Evolutionary conservation across 495 filamentous ascomycete genomes (phyloP), one percentile per base, ranked within the genome.

Genomic region (Neurospora hispaniola): DNA sequence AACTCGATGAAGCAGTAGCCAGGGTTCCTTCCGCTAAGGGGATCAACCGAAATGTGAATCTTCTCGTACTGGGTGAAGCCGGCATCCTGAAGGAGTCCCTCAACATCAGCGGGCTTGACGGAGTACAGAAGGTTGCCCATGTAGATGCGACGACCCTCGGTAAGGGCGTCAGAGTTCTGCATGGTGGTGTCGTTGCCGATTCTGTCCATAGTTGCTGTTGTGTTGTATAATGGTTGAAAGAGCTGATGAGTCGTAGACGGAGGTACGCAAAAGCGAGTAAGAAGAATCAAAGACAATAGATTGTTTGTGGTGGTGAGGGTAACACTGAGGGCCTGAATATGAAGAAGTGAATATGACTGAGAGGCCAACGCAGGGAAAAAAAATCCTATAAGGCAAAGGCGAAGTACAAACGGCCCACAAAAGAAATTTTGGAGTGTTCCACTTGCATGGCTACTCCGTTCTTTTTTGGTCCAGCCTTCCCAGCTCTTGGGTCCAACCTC

Each of bases 1-100:
- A 92, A 85, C 75, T 92, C 89, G 70, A 91, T 86, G 71, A 92
- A 92, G 80, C 90, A 92, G 80, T 91, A 92, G 7, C 89, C 90
- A 4, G 89, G 89, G 78, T 92, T 92, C 16, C 89, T 80, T 62
- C 88, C 88, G 31, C 88, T 90, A 76, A 90, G 88, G 20, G 89
- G 88, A 77, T 92, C 89, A 69, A 90, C 84, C 10, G 89, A 88
- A 77, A 92, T 90, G 76, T 89, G 88, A 73, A 92, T 88, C 44
- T 86, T 86, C 77, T 87, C 84, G 76, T 87, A 82, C 39, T 75
- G 76, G 5, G 54, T 71, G 27, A 87, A 86, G 68, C 81, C 83
- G 40, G 82, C 81, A 1, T 81, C 81, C 14, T 75, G 79, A 73
- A 92, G 88, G 40, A 92, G 77, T 2, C 79, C 81, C 77, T 89